Base-by-base conservation (phyloP, 768 basidiomycete genomes). In the Peribolospora kevripleyi region DNA sequence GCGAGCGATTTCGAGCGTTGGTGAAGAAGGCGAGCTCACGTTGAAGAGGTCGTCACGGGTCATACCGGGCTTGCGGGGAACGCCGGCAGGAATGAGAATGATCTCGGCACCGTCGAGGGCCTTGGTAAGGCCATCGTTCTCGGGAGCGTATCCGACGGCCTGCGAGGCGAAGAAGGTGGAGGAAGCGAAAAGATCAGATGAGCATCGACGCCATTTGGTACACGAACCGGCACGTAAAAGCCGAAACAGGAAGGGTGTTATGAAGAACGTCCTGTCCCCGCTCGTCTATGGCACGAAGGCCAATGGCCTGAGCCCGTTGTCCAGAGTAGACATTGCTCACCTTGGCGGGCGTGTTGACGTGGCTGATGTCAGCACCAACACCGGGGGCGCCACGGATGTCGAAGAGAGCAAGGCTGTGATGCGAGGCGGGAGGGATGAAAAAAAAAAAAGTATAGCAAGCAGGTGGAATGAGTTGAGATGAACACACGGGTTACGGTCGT, bases 1-100 rank as follows among this genome's bases (percentile, higher is more conserved):
- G 14, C 46, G 46, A 46, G 9, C 46, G 14, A 14, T 14, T 46
- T 46, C 14, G 46, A 38, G 6, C 13, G 53, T 45, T 40, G 53
- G 14, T 5, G n/a, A 54, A 51, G 46, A 4, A 25, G 25, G 25
- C 25, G 42, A 25, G 71, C 81, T 65, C 66, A 84, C 83, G 73
- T 87, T 88, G 77, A 90, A 90, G 53, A 90, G 82, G 65, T 90
- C 86, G 65, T 90, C 86, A 72, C 86, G 84, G 71, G 84, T 87
- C 86, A 90, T 91, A 53, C 65, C 63, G 49, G 64, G 62, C 63
- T 98, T 98, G 68, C 93, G 76, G 61, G 93, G 93, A 59, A 98
- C 91, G 77, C 93, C 93, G 70, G 93, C 93, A 57, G 93, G 93
- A 67, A 97, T 93, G 60, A 97, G 83, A 61, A 97, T 80, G 59